phyloP scores from a whole-genome alignment of 176 grass and related monocot species.

The Oryza punctata region DNA sequence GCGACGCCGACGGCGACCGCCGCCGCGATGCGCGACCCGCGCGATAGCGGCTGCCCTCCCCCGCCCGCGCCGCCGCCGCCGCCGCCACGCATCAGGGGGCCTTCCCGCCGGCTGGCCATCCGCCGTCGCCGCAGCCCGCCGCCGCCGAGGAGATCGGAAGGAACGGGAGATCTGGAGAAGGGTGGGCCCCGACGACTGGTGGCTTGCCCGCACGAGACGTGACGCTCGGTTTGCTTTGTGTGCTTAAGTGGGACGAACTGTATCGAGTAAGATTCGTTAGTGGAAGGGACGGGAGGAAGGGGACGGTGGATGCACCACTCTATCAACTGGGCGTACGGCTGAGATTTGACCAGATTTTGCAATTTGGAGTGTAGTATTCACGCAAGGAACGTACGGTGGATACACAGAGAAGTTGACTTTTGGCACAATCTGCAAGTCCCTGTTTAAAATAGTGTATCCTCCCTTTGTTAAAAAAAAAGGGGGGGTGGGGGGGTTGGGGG shows the following conservation, averaged over 20 bases:
- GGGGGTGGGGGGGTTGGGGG: too few species aligned
- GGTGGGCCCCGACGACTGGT: not conserved
- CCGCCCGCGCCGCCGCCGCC: not conserved
- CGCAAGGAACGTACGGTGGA: too few species aligned
- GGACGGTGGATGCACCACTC: not conserved
- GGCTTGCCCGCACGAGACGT: conserved; percentile 10
- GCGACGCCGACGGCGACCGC: conserved; percentile 74
- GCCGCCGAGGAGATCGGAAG: conserved; percentile 27
- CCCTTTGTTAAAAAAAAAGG: too few species aligned
- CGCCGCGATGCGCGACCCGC: conserved; percentile 74
- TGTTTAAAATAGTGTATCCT: not conserved
- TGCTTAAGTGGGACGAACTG: not conserved
- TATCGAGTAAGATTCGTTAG: not conserved
- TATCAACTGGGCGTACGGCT: not conserved
- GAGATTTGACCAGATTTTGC: not conserved
- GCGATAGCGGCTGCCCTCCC: conserved; percentile 57
- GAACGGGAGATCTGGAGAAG: not conserved
- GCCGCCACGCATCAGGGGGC: conserved; percentile 60
- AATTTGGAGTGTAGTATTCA: not conserved
- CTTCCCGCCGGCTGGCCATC: conserved; percentile 81
- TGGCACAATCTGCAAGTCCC: not conserved
- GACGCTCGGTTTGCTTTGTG: conserved; percentile 25
- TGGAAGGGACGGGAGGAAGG: too few species aligned
- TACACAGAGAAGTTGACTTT: not conserved
- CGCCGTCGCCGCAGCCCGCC: not conserved